Evolutionary conservation across 2,329 filamentous ascomycete genomes (phyloP).

Genomic region (Colletotrichum viniferum): DNA sequence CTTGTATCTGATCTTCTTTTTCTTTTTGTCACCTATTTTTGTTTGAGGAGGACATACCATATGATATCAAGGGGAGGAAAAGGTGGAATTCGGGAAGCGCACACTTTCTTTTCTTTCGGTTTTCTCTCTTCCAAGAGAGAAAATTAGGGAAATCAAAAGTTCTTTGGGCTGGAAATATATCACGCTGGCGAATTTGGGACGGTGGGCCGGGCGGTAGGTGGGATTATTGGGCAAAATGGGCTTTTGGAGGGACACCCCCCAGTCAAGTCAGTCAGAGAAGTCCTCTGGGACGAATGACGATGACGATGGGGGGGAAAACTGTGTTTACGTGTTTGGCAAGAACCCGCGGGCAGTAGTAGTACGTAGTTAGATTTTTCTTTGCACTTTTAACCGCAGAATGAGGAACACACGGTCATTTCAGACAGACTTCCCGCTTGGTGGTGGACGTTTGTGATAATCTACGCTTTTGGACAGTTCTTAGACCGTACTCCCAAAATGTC

Average conservation of each 20-base stretch:
- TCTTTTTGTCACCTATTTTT: background rate
- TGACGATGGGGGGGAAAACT: background rate
- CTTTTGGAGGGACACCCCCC: background rate
- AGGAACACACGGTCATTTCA: constrained; percentile 14
- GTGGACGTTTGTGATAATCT: background rate
- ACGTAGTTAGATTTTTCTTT: constrained; percentile 7
- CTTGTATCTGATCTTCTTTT: background rate
- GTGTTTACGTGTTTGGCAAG: background rate
- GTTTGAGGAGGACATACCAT: constrained; percentile 20
- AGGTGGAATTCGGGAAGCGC: background rate
- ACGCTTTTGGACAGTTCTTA: no score
- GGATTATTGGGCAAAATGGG: background rate
- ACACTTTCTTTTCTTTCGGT: background rate
- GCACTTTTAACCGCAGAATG: background rate
- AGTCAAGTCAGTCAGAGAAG: background rate
- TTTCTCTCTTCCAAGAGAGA: background rate
- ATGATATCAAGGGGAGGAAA: constrained; percentile 23
- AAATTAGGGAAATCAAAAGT: background rate
- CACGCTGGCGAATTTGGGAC: background rate
- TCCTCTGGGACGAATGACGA: background rate
- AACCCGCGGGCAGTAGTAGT: background rate
- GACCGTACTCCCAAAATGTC: background rate
- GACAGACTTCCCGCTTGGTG: background rate
- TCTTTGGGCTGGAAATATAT: background rate
- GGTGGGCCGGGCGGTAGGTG: background rate